A percentile compares a stretch with the other conserved stretches of the same genome.
Conservation (phyloP, 768 basidiomycete genomes). For the Hypholoma sublateritium region DNA sequence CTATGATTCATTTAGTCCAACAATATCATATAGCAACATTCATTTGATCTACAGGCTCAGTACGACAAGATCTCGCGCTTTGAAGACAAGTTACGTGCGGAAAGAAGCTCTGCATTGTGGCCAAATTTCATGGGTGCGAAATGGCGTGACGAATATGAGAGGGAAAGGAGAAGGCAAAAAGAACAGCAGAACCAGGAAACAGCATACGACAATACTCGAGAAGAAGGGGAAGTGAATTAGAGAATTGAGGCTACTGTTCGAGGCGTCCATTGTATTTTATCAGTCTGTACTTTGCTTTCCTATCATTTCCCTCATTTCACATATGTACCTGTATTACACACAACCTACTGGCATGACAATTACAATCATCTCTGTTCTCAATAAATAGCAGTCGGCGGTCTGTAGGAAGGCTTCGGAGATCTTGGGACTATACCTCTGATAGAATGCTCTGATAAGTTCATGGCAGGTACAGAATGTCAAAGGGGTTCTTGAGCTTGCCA, state of each 20-base stretch:
- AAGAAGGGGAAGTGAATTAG: slow-evolving; percentile 38
- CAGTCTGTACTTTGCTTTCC: no score
- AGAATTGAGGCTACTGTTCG: background rate
- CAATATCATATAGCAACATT: slow-evolving; percentile 34
- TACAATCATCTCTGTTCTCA: no score
- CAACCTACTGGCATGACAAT: no score
- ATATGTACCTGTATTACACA: no score
- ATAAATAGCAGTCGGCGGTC: no score
- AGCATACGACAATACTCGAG: slow-evolving; percentile 29
- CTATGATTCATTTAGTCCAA: background rate
- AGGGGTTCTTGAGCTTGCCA: no score
- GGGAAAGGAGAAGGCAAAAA: slow-evolving; percentile 33
- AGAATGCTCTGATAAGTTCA: no score
- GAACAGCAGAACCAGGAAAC: slow-evolving; percentile 28
- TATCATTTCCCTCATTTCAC: no score
- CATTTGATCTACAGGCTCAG: slow-evolving; percentile 59
- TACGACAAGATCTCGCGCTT: slow-evolving; percentile 62
- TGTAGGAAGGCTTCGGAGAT: no score
- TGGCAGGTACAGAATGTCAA: no score
- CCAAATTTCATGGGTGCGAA: slow-evolving; percentile 62
- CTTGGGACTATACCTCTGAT: no score
- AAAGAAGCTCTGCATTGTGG: slow-evolving; percentile 55
- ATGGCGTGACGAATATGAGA: slow-evolving; percentile 53
- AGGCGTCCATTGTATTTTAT: background rate
- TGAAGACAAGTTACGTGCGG: slow-evolving; percentile 51